Base-by-base conservation (phyloP, 306 rosid genomes). In the Acacia confusa region DNA sequence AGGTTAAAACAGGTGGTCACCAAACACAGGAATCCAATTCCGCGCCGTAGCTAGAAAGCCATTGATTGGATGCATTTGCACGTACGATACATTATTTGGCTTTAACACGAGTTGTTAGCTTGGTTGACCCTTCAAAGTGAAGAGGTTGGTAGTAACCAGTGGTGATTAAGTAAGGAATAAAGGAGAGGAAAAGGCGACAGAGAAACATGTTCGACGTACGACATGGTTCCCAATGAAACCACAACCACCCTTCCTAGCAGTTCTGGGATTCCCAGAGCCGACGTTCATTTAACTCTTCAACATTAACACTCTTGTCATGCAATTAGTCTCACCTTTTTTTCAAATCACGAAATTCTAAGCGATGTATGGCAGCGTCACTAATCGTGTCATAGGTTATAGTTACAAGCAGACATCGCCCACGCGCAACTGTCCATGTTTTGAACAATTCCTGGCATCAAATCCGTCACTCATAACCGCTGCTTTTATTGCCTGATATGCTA, bases 211-310 rank as follows among this genome's bases (percentile, higher is more conserved):
- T 34, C 77, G 55, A 32, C 20, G 82, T 70, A 83, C 76, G 77
- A 78, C 36, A 67, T 72, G 78, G 45, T 82, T 78, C n/a, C 82
- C 11, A 76, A 81, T 80, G 44, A 82, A 84, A 82, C 82, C 83
- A 73, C 84, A 78, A 58, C 82, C 88, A 64, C 79, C 78, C 73
- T 82, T 85, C 64, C 16, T 72, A 82, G 72, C 36, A 75, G 16
- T 12, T 43, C 34, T 9, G 25, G 57, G 87, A 88, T 86, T 86
- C 93, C 85, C 22, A 86, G 70, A 82, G 78, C 88, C 81, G n/a
- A n/a, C n/a, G n/a, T n/a, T n/a, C n/a, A n/a, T n/a, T n/a, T n/a
- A n/a, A n/a, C n/a, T n/a, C n/a, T n/a, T n/a, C n/a, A n/a, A n/a
- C n/a, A n/a, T n/a, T n/a, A n/a, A n/a, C n/a, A n/a, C n/a, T n/a